These are phyloP conservation scores for Linderniella brevidens DNA, from an alignment of 257 asterid species.

Conservation along the genomic window DNA sequence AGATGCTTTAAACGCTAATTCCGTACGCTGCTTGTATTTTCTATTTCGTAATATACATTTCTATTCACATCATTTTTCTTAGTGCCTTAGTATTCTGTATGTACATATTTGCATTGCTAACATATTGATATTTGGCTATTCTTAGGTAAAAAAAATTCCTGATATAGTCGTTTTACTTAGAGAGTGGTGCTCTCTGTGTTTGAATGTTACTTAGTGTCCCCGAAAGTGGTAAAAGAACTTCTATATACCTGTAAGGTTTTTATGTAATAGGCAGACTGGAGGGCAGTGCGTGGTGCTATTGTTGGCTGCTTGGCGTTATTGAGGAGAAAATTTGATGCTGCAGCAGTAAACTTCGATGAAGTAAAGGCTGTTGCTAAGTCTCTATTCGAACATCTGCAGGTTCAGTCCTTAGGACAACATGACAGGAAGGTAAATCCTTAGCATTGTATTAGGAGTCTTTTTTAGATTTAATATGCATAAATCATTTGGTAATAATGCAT, in stretches of 20 bases:
- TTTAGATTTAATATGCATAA: conserved; percentile 10
- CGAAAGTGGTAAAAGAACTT: conserved; percentile 9
- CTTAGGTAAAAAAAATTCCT: too few species aligned
- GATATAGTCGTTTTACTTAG: too few species aligned
- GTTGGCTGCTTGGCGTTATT: conserved; percentile 84
- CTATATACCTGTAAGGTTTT: conserved; percentile 10
- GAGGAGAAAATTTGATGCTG: conserved; percentile 57
- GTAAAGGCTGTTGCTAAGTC: conserved; percentile 58
- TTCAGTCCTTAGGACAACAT: conserved; percentile 76
- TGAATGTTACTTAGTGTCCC: not conserved
- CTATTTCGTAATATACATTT: too few species aligned
- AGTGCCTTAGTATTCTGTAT: too few species aligned
- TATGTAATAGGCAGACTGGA: conserved; percentile 87
- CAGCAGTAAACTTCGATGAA: conserved; percentile 34
- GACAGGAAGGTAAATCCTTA: conserved; percentile 58
- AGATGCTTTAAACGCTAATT: too few species aligned
- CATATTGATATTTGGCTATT: too few species aligned
- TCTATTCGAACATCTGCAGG: conserved; percentile 43
- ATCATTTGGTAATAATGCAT: conserved; percentile 9
- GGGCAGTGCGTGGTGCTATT: conserved; percentile 83
- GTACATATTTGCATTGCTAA: too few species aligned
- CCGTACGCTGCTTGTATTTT: too few species aligned
- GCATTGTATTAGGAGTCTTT: conserved; percentile 4
- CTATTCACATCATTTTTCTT: too few species aligned
- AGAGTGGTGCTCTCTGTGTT: not conserved